Base-by-base conservation (phyloP, 1,139 yeast genomes). In the Yamadazyma taylorii region DNA sequence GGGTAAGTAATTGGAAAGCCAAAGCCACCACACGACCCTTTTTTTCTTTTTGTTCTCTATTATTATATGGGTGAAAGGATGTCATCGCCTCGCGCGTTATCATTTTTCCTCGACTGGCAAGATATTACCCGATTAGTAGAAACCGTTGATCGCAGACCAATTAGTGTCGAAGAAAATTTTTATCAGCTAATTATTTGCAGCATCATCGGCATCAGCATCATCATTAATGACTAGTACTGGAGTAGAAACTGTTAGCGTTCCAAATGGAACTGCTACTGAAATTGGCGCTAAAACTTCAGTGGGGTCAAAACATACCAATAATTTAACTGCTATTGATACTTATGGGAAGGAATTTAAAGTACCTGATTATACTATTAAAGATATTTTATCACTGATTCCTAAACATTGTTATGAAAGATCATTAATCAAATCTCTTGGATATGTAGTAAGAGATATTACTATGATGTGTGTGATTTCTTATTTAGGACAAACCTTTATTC, bases 291-390 rank as follows among this genome's bases (percentile, higher is more conserved):
- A 13, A 24, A 13, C 30, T 16, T 21, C 14, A n/a, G n/a, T n/a
- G n/a, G n/a, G n/a, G n/a, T n/a, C n/a, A 16, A 27, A 27, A 16
- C 19, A 27, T 4, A 30, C 58, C 24, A 38, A 53, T 17, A 53
- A 53, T 22, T 52, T 66, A 41, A 63, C 71, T n/a, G 78, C 81
- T 33, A 61, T 72, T 39, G 81, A 82, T 58, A 75, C 85, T 34
- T 57, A 63, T 52, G 95, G 94, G 25, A 68, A 79, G 39, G 78
- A 69, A 41, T 85, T 83, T 58, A 74, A 72, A 38, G 90, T 79
- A 8, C 94, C 94, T 21, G 86, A 81, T 52, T 81, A 69, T 65
- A 66, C 89, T 47, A 82, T 85, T 58, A 82, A 81, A 67, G 88
- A 84, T 48, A 74, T 85, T 46, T 66, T 85, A 52, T 74, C 75